Evolutionary conservation across 2,329 filamentous ascomycete species (phyloP).

Genomic region (Nemania serpens): DNA sequence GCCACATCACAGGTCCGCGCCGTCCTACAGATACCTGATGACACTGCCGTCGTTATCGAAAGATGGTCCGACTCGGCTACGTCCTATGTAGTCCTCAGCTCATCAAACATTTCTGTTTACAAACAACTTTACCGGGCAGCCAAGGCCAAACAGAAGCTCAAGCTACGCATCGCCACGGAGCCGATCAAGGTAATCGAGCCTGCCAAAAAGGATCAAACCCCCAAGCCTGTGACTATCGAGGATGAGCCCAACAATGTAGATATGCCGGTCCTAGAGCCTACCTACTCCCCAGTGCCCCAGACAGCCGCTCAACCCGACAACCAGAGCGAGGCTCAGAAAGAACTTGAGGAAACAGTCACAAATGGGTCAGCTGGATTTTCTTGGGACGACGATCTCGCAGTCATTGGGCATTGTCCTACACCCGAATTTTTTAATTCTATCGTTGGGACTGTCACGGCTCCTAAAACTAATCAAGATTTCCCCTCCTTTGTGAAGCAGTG

Average conservation of each 20-base stretch:
- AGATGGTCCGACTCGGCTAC: constrained; percentile 93
- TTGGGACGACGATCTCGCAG: too few species aligned
- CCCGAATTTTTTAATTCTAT: constrained; percentile 21
- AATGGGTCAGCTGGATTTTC: too few species aligned
- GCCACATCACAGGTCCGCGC: constrained; percentile 63
- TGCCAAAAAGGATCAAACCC: constrained; percentile 41
- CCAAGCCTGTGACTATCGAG: constrained; percentile 55
- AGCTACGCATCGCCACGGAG: constrained; percentile 71
- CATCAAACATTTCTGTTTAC: constrained; percentile 80
- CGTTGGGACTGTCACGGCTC: constrained; percentile 36
- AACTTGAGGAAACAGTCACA: too few species aligned
- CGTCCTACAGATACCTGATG: constrained; percentile 66
- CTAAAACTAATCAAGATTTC: constrained; percentile 34
- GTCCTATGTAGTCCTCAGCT: constrained; percentile 78
- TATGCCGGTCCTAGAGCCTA: too few species aligned
- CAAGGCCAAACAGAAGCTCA: constrained; percentile 97
- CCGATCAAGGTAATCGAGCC: constrained; percentile 32
- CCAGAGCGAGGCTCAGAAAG: not conserved
- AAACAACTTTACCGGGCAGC: constrained; percentile 96
- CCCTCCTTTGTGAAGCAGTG: constrained; percentile 37
- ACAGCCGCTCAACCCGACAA: constrained; percentile 17
- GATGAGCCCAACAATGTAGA: constrained; percentile 45
- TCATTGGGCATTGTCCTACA: constrained; percentile 16
- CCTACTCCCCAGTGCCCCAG: not conserved
- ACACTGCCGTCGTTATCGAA: constrained; percentile 73